Evolutionary conservation across 768 basidiomycete genomes (phyloP).

Genomic region (Tephrocybe sp.): DNA sequence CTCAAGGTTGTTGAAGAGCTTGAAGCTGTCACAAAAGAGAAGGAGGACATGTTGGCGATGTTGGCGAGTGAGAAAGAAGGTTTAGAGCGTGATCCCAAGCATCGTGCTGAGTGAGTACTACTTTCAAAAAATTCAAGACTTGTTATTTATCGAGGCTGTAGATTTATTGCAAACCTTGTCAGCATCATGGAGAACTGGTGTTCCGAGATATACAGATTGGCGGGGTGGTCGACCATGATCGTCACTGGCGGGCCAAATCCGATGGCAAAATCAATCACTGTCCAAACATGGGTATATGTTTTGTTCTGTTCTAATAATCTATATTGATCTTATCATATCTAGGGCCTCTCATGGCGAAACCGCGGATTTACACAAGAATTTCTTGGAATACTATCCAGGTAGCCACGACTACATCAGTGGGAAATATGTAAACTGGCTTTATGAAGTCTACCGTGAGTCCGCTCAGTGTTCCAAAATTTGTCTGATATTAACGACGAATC

Average conservation of each 20-base stretch:
- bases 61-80: not conserved
- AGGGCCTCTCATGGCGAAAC: not conserved
- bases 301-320: not conserved
- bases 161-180: not conserved
- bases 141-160: not conserved
- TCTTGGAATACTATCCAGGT: not conserved
- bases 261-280: not conserved
- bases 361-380: not conserved
- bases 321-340: no score
- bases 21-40: not conserved
- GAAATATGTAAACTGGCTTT: not conserved
- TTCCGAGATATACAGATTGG: not conserved
- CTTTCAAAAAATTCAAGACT: not conserved
- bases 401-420: not conserved
- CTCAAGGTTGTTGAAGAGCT: not conserved
- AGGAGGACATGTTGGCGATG: not conserved
- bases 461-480: no score
- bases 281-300: slow-evolving; percentile 1
- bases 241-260: slow-evolving; percentile 1
- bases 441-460: not conserved
- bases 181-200: not conserved
- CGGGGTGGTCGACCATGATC: not conserved
- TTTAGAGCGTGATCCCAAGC: not conserved
- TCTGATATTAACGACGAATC: no score
- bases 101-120: not conserved